Conservation (phyloP, 345 rosid genomes). For the Populus davidiana region DNA sequence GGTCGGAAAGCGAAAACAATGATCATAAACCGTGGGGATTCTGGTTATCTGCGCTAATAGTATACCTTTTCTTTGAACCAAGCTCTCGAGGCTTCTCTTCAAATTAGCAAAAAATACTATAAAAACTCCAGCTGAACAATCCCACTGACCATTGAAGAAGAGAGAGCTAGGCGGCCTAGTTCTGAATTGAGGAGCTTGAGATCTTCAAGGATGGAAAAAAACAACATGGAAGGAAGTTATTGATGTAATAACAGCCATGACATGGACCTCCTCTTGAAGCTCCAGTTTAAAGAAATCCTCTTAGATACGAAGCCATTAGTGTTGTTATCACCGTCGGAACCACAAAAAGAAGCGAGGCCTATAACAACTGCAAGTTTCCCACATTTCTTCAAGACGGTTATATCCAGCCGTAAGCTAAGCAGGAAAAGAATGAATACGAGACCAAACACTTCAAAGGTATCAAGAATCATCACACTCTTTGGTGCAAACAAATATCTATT, state of each 20-base stretch:
- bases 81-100: not conserved
- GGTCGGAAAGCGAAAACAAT: slow-evolving; percentile 26
- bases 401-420: slow-evolving; percentile 36
- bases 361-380: slow-evolving; percentile 36
- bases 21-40: not conserved
- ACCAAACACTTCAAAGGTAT: slow-evolving; percentile 28
- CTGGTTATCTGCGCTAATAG: not conserved
- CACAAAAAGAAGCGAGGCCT: slow-evolving; percentile 29
- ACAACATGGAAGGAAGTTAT: slow-evolving; percentile 36
- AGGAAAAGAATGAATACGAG: slow-evolving; percentile 33
- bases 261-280: not conserved
- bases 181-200: slow-evolving; percentile 47
- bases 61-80: not conserved
- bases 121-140: slow-evolving; percentile 20
- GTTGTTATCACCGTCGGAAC: slow-evolving; percentile 23
- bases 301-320: slow-evolving; percentile 9
- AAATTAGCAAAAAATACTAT: not conserved
- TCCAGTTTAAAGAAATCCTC: not conserved
- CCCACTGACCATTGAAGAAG: slow-evolving; percentile 44
- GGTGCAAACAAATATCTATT: slow-evolving; percentile 14
- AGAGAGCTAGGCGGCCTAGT: slow-evolving; percentile 45
- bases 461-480: slow-evolving; percentile 21
- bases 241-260: slow-evolving; percentile 9
- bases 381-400: slow-evolving; percentile 28
- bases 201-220: slow-evolving; percentile 32